Conservation (phyloP, 2,329 filamentous ascomycete genomes). For the Nigrospora sphaerica region DNA sequence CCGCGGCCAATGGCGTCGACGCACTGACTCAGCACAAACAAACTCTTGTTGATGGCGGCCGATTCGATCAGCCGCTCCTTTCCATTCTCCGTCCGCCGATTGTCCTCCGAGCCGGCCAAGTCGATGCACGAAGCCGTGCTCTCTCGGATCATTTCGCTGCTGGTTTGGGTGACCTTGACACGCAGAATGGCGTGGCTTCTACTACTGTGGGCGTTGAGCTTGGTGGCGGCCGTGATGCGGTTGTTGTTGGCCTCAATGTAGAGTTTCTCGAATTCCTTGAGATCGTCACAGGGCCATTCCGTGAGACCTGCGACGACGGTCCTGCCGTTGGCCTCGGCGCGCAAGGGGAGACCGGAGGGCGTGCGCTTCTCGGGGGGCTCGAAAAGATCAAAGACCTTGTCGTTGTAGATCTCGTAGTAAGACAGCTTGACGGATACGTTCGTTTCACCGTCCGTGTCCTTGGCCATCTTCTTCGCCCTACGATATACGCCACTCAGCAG, state of each 20-base stretch:
- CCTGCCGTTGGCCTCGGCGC: conserved; percentile 72
- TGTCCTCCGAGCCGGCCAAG: conserved; percentile 91
- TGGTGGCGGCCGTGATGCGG: conserved; percentile 81
- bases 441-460: conserved; percentile 66
- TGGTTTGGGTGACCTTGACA: conserved; percentile 78
- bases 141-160: conserved; percentile 58
- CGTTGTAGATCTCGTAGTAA: conserved; percentile 97
- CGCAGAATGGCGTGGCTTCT: conserved; percentile 86
- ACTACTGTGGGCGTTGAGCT: conserved; percentile 86
- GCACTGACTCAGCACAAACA: conserved; percentile 91
- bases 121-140: conserved; percentile 93
- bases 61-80: conserved; percentile 92
- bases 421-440: conserved; percentile 69
- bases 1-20: conserved; percentile 84
- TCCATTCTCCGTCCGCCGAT: conserved; percentile 86
- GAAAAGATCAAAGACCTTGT: conserved; percentile 88
- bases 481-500: conserved; percentile 81
- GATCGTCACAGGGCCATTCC: conserved; percentile 71
- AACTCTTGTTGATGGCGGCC: conserved; percentile 93
- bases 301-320: conserved; percentile 82
- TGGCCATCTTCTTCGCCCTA: conserved; percentile 74
- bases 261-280: conserved; percentile 84
- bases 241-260: conserved; percentile 93
- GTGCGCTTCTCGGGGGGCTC: conserved; percentile 83
- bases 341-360: conserved; percentile 68